Base-by-base conservation (phyloP, 2,329 filamentous ascomycete genomes). In the Pseudogymnoascus sp. region DNA sequence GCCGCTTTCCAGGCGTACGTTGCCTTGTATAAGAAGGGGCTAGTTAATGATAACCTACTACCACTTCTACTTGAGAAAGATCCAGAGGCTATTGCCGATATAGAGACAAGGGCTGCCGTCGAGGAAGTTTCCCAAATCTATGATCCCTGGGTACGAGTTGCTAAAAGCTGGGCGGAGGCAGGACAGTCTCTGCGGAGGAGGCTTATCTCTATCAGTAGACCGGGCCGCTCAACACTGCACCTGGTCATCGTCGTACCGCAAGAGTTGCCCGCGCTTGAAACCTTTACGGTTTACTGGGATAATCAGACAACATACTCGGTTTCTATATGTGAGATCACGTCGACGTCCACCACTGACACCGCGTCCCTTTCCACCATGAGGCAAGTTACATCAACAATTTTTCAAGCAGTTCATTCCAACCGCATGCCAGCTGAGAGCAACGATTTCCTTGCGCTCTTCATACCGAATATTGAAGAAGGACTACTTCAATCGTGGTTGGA, bases 1-100 rank as follows among this genome's bases (percentile, higher is more conserved):
- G 90, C 88, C 1, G 88, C 90, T 0, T 94, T 96, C 64, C 83
- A 90, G 68, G 89, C 92, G 1, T 96, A 92, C 69, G 74, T 83
- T 20, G 78, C 78, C 4, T 77, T 97, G 0, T 86, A 93, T 69
- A 67, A 82, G 6, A 86, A 82, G 25, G 87, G 88, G 0, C 76
- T 97, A 4, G 74, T 97, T 1, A 92, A 90, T 64, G 83, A 95
- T 12, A 80, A 96, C 67, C 74, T 97, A 0, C 77, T 96, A 39
- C 93, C 93, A 4, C 69, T 74, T 7, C 75, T 80, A 12, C 73
- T 72, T 60, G 73, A 76, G 8, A 71, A 77, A 2, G 76, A 77
- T n/a, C 64, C 72, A 3, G 68, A 73, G 2, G 74, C 72, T 0
- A 66, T 79, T 1, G 74, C 78, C 35, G 67, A 60, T 14, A 63